phyloP scores from a whole-genome alignment of 2,329 filamentous ascomycete genomes.

The Stagonosporopsis rhizophila region DNA sequence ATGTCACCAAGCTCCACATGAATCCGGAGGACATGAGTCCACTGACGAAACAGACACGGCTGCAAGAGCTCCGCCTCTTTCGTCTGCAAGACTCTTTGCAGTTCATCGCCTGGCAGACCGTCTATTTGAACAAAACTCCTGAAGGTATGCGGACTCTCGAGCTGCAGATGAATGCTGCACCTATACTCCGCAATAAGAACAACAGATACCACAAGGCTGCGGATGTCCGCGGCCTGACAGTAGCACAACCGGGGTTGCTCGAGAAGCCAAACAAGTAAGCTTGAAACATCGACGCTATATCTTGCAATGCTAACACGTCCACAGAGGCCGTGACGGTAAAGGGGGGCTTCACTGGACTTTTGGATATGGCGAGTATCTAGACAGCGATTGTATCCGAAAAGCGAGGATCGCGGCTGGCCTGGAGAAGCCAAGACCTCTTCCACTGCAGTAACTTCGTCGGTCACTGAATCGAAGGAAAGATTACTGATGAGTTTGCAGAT shows the following conservation, averaged over 20 bases:
- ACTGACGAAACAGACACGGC: slow-evolving; percentile 29
- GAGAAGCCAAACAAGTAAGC: slow-evolving; percentile 37
- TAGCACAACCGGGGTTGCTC: slow-evolving; percentile 21
- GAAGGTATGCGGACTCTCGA: slow-evolving; percentile 35
- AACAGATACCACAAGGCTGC: slow-evolving; percentile 32
- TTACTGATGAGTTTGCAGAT: slow-evolving; percentile 12
- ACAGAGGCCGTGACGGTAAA: slow-evolving; percentile 39
- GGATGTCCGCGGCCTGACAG: slow-evolving; percentile 31
- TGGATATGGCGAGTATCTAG: slow-evolving; percentile 46
- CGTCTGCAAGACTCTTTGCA: slow-evolving; percentile 38
- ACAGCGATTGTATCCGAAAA: slow-evolving; percentile 40
- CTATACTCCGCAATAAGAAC: slow-evolving; percentile 32
- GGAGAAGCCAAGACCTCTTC: slow-evolving; percentile 32
- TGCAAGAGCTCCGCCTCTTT: slow-evolving; percentile 41
- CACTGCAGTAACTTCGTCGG: slow-evolving; percentile 22
- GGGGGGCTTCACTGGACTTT: slow-evolving; percentile 36
- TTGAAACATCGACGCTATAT: not conserved
- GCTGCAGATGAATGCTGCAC: slow-evolving; percentile 35
- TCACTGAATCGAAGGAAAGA: not conserved
- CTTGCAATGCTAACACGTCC: not conserved
- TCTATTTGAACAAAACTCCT: slow-evolving; percentile 33
- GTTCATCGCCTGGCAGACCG: slow-evolving; percentile 40
- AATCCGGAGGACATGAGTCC: slow-evolving; percentile 33
- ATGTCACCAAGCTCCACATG: slow-evolving; percentile 31
- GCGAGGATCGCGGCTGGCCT: slow-evolving; percentile 37